A percentile compares a stretch with the other conserved stretches of the same genome.
Conservation (phyloP, 345 rosid genomes). For the Luvunga scandens region DNA sequence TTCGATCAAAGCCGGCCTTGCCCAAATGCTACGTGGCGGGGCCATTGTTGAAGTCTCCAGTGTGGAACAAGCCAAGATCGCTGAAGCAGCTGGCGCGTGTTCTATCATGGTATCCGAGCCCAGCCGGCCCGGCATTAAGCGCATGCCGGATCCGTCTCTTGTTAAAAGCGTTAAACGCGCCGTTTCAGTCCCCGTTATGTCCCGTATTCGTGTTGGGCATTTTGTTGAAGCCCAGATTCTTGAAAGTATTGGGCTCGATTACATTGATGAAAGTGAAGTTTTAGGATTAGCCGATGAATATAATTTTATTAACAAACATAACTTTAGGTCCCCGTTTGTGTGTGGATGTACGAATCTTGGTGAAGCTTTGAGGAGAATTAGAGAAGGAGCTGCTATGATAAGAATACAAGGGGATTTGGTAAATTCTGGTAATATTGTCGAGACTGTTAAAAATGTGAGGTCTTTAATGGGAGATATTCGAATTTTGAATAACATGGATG, state of each 20-base stretch:
- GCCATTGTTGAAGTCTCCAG: conserved; percentile 46
- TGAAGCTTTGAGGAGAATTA: conserved; percentile 37
- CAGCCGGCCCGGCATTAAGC: conserved; percentile 27
- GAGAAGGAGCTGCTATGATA: conserved; percentile 44
- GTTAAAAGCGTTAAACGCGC: conserved; percentile 46
- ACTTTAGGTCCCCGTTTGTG: conserved; percentile 38
- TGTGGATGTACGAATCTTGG: conserved; percentile 45
- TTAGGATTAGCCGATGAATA: conserved; percentile 49
- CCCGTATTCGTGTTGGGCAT: conserved; percentile 59
- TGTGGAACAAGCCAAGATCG: conserved; percentile 56
- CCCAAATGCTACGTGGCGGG: conserved; percentile 72
- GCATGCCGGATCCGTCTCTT: conserved; percentile 60
- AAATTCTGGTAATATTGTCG: conserved; percentile 30
- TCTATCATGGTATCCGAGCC: conserved; percentile 50
- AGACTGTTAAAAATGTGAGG: conserved; percentile 35
- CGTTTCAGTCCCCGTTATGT: conserved; percentile 58
- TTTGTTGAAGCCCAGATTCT: conserved; percentile 72
- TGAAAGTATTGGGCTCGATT: conserved; percentile 50
- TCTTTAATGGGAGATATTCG: conserved; percentile 42
- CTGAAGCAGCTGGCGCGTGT: conserved; percentile 66
- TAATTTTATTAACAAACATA: conserved; percentile 48
- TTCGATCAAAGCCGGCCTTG: conserved; percentile 56
- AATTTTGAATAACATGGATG: conserved; percentile 45
- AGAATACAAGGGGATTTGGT: conserved; percentile 34
- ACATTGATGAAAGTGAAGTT: conserved; percentile 62